A percentile compares a stretch with the other conserved stretches of the same genome.
Evolutionary conservation across 352 stramenopile genomes (phyloP).

Genomic region (Globisporangium paroecandrum): DNA sequence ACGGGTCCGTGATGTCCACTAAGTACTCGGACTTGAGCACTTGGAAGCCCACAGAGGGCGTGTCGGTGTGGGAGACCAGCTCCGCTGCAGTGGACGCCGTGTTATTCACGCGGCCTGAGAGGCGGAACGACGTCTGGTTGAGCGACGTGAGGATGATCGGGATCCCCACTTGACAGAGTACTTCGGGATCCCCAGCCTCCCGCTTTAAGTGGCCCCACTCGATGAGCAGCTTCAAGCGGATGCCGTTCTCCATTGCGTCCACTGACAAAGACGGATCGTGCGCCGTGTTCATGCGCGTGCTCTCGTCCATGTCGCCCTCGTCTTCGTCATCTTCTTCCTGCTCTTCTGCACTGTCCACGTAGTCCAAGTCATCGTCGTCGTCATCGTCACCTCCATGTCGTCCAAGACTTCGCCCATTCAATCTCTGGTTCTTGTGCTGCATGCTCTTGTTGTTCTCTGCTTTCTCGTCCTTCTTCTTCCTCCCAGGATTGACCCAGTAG

Average conservation of each 20-base stretch:
- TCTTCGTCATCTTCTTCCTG: constrained; percentile 43
- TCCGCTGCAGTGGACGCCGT: constrained; percentile 43
- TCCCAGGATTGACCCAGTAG: constrained; percentile 69
- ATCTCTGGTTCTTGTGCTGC: background rate
- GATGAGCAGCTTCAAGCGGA: constrained; percentile 76
- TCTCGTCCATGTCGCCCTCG: constrained; percentile 37
- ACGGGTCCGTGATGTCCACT: constrained; percentile 72
- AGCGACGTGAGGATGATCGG: constrained; percentile 81
- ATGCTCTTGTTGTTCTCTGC: background rate
- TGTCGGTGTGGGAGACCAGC: constrained; percentile 53
- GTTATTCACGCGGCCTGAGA: constrained; percentile 69
- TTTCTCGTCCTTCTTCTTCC: constrained; percentile 24
- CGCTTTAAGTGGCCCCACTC: constrained; percentile 80
- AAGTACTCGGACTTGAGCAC: constrained; percentile 81
- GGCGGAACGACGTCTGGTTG: constrained; percentile 69
- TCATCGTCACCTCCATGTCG: background rate
- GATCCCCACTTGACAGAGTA: constrained; percentile 79
- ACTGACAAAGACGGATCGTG: constrained; percentile 75
- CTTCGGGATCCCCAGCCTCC: constrained; percentile 56
- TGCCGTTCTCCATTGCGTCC: constrained; percentile 83
- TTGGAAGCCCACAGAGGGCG: constrained; percentile 70
- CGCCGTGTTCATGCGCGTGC: constrained; percentile 51
- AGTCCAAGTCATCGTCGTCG: constrained; percentile 6
- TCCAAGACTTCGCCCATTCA: background rate
- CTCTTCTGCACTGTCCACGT: constrained; percentile 27